These are phyloP conservation scores for Saccharomycopsis guyanensis DNA, from an alignment of 805 yeast species.

Conservation along the genomic window DNA sequence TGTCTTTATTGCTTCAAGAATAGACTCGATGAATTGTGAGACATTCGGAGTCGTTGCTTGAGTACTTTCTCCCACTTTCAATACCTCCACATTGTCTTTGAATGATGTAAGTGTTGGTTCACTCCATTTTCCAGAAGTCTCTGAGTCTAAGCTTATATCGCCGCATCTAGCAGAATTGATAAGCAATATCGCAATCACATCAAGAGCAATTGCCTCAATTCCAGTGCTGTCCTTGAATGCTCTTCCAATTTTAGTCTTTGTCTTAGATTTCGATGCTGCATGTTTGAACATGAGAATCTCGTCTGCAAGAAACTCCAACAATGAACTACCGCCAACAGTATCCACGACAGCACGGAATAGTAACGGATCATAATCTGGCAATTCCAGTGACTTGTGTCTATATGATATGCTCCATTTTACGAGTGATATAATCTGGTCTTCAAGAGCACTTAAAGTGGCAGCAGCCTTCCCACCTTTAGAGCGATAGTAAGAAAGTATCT, in stretches of 20 bases:
- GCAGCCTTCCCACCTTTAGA: conserved; percentile 1
- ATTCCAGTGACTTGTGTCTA: background rate
- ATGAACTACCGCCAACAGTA: background rate
- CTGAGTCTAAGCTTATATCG: background rate
- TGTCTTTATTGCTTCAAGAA: background rate
- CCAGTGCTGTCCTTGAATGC: background rate
- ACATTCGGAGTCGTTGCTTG: background rate
- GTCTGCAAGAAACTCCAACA: conserved; percentile 1
- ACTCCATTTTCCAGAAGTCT: too few relatives aligned
- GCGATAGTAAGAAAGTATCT: conserved; percentile 4
- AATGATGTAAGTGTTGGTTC: background rate
- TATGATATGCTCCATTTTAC: conserved; percentile 9
- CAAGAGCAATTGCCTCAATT: background rate
- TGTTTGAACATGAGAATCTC: background rate
- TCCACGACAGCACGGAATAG: conserved; percentile 5
- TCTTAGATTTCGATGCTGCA: background rate
- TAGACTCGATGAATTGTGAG: background rate
- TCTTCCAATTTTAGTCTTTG: background rate
- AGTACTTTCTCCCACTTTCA: background rate
- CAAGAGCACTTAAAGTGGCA: conserved; percentile 1
- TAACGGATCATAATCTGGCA: conserved; percentile 13
- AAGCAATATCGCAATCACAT: conserved; percentile 5
- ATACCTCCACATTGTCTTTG: background rate
- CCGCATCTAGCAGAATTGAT: conserved; percentile 1
- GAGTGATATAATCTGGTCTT: conserved; percentile 16